A percentile compares a stretch with the other conserved stretches of the same genome.
Evolutionary conservation across 2,329 filamentous ascomycete species (phyloP).

Genomic region (Fusarium brachygibbosum): DNA sequence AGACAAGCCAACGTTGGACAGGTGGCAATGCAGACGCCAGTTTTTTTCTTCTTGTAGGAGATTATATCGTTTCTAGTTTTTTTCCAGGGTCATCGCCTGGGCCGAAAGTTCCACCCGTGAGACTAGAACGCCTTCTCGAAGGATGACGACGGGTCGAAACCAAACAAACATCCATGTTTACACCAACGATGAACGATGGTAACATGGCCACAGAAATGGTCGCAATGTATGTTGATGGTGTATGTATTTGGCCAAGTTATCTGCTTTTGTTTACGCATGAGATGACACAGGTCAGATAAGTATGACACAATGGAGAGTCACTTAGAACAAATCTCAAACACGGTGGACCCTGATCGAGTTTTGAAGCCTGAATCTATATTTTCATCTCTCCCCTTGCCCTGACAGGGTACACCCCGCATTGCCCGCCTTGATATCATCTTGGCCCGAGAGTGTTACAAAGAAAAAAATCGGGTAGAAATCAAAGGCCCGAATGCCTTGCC

Average conservation of each 20-base stretch:
- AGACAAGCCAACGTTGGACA: conserved; percentile 46
- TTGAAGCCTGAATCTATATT: conserved; percentile 23
- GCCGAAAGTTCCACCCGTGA: conserved; percentile 34
- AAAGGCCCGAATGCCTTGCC: conserved; percentile 28
- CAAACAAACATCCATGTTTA: conserved; percentile 22
- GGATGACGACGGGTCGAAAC: conserved; percentile 20
- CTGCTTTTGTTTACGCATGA: conserved; percentile 12
- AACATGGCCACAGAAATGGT: not conserved
- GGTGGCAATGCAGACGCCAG: conserved; percentile 44
- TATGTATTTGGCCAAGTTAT: not conserved
- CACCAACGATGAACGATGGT: not conserved
- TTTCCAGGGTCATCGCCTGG: conserved; percentile 38
- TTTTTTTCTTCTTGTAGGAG: conserved; percentile 17
- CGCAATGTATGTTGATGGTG: not conserved
- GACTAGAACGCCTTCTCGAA: conserved; percentile 27
- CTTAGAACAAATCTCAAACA: conserved; percentile 8
- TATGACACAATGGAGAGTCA: conserved; percentile 4
- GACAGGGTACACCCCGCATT: conserved; percentile 28
- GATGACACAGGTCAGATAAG: not conserved
- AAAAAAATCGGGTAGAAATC: conserved; percentile 23
- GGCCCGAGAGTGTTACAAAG: conserved; percentile 10
- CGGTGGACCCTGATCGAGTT: conserved; percentile 16
- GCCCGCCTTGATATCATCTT: conserved; percentile 20
- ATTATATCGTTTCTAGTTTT: not conserved
- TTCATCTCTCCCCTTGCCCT: conserved; percentile 14